These are phyloP conservation scores for Penicillium brevicompactum DNA, from an alignment of 2,329 filamentous ascomycete species.

Conservation along the genomic window DNA sequence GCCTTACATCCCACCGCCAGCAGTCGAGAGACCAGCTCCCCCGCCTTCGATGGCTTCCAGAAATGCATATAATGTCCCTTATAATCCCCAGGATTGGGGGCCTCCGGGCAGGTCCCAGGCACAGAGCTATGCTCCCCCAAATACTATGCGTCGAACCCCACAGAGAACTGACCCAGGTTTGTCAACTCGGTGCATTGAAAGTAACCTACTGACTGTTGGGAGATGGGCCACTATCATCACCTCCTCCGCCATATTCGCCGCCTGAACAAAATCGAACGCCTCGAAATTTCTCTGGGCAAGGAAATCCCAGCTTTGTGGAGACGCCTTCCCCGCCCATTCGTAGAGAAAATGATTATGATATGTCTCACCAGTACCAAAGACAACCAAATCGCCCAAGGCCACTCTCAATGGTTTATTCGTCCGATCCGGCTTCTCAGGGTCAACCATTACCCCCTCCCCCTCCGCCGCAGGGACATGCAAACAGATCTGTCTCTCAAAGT, in stretches of 20 bases:
- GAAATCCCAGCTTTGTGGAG: slow-evolving; percentile 19
- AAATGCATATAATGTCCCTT: slow-evolving; percentile 46
- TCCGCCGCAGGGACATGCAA: slow-evolving; percentile 33
- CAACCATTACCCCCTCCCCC: slow-evolving; percentile 41
- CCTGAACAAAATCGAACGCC: slow-evolving; percentile 29
- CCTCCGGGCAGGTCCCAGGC: slow-evolving; percentile 36
- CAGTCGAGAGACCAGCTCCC: slow-evolving; percentile 35
- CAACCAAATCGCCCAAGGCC: slow-evolving; percentile 34
- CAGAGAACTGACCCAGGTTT: slow-evolving; percentile 36
- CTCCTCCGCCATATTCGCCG: slow-evolving; percentile 44
- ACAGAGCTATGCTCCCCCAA: slow-evolving; percentile 30
- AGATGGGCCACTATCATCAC: slow-evolving; percentile 36
- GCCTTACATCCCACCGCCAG: slow-evolving; percentile 40
- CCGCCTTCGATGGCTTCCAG: slow-evolving; percentile 48
- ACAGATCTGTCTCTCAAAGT: slow-evolving; percentile 38
- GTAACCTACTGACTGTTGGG: slow-evolving; percentile 10
- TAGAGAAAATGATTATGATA: slow-evolving; percentile 21
- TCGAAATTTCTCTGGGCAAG: slow-evolving; percentile 13
- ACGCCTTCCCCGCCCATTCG: slow-evolving; percentile 19
- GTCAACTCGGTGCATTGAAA: slow-evolving; percentile 15
- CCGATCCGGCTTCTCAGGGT: slow-evolving; percentile 28
- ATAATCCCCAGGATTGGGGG: slow-evolving; percentile 54
- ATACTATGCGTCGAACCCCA: slow-evolving; percentile 31
- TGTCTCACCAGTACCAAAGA: slow-evolving; percentile 27
- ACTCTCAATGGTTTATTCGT: slow-evolving; percentile 33